Evolutionary conservation across 768 basidiomycete genomes (phyloP).

Genomic region (Saitozyma podzolica): DNA sequence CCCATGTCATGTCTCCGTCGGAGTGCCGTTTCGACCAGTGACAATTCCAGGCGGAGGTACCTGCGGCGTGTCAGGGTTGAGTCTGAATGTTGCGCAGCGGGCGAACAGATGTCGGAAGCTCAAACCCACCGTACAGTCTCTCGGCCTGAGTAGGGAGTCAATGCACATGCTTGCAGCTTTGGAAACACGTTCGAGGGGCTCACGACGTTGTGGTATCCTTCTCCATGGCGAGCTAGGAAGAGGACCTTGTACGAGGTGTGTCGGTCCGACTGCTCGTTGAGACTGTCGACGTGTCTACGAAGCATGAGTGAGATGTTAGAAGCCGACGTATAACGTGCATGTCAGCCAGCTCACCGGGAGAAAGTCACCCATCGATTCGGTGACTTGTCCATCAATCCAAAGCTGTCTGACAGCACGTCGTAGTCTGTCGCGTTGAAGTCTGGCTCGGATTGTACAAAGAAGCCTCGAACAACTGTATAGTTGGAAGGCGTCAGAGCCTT

Average conservation of each 20-base stretch:
- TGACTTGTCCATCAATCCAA: conserved; percentile 15
- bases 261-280: conserved; percentile 28
- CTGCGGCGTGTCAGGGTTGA: too few relatives aligned
- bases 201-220: conserved; percentile 24
- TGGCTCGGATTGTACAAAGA: conserved; percentile 9
- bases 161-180: not conserved
- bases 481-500: conserved; percentile 9
- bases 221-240: conserved; percentile 37
- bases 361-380: conserved; percentile 26
- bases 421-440: conserved; percentile 8
- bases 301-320: not conserved
- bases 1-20: conserved; percentile 46
- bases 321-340: too few relatives aligned
- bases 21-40: conserved; percentile 31
- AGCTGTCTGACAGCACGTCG: conserved; percentile 6
- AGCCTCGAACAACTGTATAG: conserved; percentile 9
- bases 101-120: too few relatives aligned
- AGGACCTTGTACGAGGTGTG: conserved; percentile 44
- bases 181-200: not conserved
- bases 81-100: too few relatives aligned
- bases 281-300: conserved; percentile 7
- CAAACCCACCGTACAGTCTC: conserved; percentile 1
- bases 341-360: not conserved
- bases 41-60: conserved; percentile 33
- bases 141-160: conserved; percentile 7